These are phyloP conservation scores for Thraustotheca clavata DNA, from an alignment of 352 stramenopile genomes.

Conservation along the genomic window DNA sequence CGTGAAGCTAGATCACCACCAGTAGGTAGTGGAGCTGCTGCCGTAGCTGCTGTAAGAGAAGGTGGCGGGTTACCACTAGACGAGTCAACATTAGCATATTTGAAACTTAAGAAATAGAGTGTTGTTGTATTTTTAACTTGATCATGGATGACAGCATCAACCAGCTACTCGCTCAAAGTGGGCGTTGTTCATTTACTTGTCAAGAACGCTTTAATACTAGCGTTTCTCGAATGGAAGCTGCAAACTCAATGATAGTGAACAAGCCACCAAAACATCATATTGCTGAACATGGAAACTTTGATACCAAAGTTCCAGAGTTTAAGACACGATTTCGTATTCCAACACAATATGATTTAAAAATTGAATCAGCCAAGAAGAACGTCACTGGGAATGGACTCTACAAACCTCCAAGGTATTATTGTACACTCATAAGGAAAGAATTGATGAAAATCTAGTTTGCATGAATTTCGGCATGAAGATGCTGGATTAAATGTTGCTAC, in stretches of 20 bases:
- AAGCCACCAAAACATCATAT: no score
- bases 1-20: neutral
- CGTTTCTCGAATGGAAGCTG: neutral
- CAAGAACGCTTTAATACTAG: neutral
- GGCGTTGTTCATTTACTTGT: constrained; percentile 4
- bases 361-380: constrained; percentile 20
- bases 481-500: neutral
- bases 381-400: neutral
- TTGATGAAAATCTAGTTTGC: neutral
- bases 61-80: constrained; percentile 34
- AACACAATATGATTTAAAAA: constrained; percentile 15
- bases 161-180: neutral
- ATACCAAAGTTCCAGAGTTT: neutral
- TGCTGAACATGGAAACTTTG: neutral
- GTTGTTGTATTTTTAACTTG: neutral
- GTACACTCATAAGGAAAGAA: no score
- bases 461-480: neutral
- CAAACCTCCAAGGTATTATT: constrained; percentile 1
- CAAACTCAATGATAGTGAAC: neutral
- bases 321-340: constrained; percentile 3
- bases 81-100: constrained; percentile 43
- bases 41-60: constrained; percentile 29
- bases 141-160: constrained; percentile 6
- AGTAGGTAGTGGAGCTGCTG: constrained; percentile 34
- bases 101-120: constrained; percentile 22